phyloP scores from a whole-genome alignment of 176 grass and related monocot genomes.

The Carex littledalei region DNA sequence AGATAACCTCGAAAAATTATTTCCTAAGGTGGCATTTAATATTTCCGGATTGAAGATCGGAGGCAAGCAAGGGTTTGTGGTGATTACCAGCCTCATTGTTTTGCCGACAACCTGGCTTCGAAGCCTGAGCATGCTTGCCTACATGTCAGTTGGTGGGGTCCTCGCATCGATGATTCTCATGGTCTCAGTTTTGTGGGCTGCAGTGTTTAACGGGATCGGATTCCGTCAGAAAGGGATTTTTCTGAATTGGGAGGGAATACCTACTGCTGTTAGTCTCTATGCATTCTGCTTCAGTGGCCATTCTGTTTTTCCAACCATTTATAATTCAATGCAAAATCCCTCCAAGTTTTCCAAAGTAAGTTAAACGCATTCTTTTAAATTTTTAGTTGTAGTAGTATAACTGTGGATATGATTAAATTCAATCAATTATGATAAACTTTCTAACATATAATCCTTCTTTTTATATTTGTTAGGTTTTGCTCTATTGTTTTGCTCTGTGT shows the following conservation, averaged over 20 bases:
- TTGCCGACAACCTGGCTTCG: conserved; percentile 79
- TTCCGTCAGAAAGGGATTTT: conserved; percentile 56
- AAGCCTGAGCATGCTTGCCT: conserved; percentile 67
- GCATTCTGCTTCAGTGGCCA: conserved; percentile 94
- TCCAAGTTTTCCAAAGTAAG: conserved; percentile 61
- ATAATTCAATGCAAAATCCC: conserved; percentile 62
- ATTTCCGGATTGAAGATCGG: conserved; percentile 38
- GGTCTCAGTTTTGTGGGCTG: conserved; percentile 50
- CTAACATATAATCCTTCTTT: too few species aligned
- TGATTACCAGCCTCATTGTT: conserved; percentile 56
- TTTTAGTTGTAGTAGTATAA: background rate
- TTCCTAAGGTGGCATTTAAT: conserved; percentile 48
- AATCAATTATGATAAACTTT: too few species aligned
- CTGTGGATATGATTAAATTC: too few species aligned
- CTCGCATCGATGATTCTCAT: conserved; percentile 59
- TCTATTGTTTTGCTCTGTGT: conserved; percentile 55
- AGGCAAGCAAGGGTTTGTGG: conserved; percentile 73
- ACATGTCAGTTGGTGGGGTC: conserved; percentile 57
- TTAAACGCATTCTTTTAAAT: background rate
- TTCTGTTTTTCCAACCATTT: conserved; percentile 80
- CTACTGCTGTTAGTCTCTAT: conserved; percentile 70
- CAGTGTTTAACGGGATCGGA: conserved; percentile 48
- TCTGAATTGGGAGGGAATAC: conserved; percentile 54
- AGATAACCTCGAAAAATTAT: conserved; percentile 86
- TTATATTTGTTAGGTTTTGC: conserved; percentile 71